Conservation (phyloP, 1,139 yeast genomes). For the Scheffersomyces illinoinensis region DNA sequence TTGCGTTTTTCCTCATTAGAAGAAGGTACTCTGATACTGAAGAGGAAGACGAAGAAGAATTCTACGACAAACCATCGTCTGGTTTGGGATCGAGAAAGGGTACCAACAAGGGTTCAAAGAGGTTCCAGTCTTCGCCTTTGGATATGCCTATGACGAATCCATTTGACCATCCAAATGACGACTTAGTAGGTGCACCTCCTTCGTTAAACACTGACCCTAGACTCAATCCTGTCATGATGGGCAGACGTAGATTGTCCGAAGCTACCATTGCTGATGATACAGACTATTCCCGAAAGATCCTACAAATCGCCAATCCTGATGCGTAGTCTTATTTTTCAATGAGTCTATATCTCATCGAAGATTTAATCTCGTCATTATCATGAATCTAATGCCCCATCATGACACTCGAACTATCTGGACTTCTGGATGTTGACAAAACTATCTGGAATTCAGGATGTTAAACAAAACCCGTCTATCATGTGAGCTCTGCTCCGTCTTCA, state of each 20-base stretch:
- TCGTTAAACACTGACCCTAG: conserved; percentile 46
- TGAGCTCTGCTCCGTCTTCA: neutral
- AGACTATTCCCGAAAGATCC: conserved; percentile 70
- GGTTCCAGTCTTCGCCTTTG: conserved; percentile 22
- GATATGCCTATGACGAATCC: conserved; percentile 53
- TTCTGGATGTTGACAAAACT: neutral
- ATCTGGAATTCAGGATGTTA: conserved; percentile 1
- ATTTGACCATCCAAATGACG: conserved; percentile 61
- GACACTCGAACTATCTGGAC: neutral
- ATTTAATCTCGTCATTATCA: neutral
- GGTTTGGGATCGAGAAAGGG: conserved; percentile 9
- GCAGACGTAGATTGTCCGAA: conserved; percentile 70
- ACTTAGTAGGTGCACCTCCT: conserved; percentile 26
- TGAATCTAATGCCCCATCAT: neutral
- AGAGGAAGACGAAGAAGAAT: conserved; percentile 47
- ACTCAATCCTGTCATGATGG: conserved; percentile 67
- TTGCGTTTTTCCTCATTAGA: conserved; percentile 48
- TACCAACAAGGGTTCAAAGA: conserved; percentile 28
- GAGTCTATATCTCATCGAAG: neutral
- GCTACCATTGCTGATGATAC: conserved; percentile 79
- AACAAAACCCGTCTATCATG: neutral
- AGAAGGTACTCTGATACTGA: conserved; percentile 42
- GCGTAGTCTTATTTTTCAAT: neutral
- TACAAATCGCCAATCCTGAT: conserved; percentile 77
- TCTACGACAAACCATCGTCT: conserved; percentile 34